Conservation (phyloP, 768 basidiomycete genomes). For the Leccinum sublutescens region DNA sequence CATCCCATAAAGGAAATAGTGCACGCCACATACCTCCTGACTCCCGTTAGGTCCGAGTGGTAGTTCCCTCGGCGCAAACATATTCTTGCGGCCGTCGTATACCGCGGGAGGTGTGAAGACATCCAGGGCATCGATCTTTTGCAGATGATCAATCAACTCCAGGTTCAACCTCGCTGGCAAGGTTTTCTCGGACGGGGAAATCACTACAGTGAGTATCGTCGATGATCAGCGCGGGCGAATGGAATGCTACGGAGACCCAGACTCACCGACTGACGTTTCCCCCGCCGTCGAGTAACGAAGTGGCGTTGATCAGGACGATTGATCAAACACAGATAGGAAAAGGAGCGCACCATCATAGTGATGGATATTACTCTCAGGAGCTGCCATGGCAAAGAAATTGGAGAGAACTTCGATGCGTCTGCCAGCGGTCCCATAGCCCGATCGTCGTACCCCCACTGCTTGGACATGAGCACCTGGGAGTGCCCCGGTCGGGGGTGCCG, state of each 20-base stretch:
- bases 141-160: slow-evolving; percentile 64
- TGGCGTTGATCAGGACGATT: slow-evolving; percentile 24
- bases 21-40: slow-evolving; percentile 45
- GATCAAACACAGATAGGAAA: slow-evolving; percentile 2
- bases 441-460: slow-evolving; percentile 67
- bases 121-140: slow-evolving; percentile 53
- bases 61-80: slow-evolving; percentile 60
- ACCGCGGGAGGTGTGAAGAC: slow-evolving; percentile 72
- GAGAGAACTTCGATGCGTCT: slow-evolving; percentile 39
- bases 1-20: neutral
- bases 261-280: slow-evolving; percentile 22
- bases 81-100: slow-evolving; percentile 80
- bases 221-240: slow-evolving; percentile 13
- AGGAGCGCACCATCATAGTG: slow-evolving; percentile 76
- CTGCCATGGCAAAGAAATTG: slow-evolving; percentile 64
- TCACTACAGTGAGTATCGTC: slow-evolving; percentile 41
- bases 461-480: slow-evolving; percentile 38
- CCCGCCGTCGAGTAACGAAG: neutral
- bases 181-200: slow-evolving; percentile 64
- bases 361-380: slow-evolving; percentile 62
- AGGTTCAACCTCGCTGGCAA: slow-evolving; percentile 68
- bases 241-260: neutral
- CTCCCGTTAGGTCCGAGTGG: slow-evolving; percentile 52
- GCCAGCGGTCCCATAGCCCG: slow-evolving; percentile 61
- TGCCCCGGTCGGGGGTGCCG: slow-evolving; percentile 32